phyloP scores from a whole-genome alignment of 2,329 filamentous ascomycete genomes.

The Cordyceps militaris region DNA sequence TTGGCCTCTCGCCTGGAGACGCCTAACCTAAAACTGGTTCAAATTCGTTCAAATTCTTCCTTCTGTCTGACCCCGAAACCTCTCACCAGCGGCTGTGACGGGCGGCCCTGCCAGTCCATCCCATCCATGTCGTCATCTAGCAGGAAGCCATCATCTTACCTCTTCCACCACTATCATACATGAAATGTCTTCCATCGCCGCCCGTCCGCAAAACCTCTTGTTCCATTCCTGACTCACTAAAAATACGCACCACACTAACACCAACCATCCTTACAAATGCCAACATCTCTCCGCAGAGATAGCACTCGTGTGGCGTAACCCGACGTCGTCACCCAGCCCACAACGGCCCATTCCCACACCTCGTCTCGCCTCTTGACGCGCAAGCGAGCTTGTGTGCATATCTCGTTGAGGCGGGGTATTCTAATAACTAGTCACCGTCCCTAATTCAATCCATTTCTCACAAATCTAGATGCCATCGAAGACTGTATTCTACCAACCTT shows the following conservation, averaged over 20 bases:
- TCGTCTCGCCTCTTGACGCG: conserved; percentile 9
- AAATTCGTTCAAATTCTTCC: background rate
- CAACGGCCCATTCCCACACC: background rate
- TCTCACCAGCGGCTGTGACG: background rate
- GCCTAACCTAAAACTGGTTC: background rate
- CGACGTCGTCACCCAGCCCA: conserved; percentile 6
- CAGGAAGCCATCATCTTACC: background rate
- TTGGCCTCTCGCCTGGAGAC: background rate
- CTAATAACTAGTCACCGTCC: too few species aligned
- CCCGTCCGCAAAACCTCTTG: background rate
- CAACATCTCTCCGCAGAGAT: background rate
- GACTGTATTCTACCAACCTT: background rate
- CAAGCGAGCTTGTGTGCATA: background rate
- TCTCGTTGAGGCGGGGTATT: background rate
- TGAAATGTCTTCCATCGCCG: background rate
- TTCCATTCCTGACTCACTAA: background rate
- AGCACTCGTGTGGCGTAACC: conserved; percentile 2
- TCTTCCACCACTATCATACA: background rate
- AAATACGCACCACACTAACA: conserved; percentile 3
- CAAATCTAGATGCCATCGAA: background rate
- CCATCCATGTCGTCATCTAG: conserved; percentile 3
- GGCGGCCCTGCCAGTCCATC: background rate
- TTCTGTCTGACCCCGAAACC: background rate
- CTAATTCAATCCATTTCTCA: background rate
- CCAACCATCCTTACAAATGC: background rate